Evolutionary conservation across 495 filamentous ascomycete genomes (phyloP).

Genomic region (Hypoxylon cercidicola): DNA sequence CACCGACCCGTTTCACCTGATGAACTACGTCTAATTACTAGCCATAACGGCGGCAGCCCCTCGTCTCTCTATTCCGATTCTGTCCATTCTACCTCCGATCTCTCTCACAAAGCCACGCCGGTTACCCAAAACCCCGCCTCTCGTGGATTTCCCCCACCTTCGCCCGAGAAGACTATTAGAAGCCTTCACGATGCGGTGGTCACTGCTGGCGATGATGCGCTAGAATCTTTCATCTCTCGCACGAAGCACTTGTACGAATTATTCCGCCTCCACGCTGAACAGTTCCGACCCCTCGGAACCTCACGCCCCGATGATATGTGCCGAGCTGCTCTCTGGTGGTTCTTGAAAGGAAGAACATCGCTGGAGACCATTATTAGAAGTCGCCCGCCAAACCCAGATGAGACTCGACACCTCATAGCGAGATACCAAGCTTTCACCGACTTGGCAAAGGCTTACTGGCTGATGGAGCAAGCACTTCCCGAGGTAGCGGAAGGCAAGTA

Average conservation of each 20-base stretch:
- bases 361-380: slow-evolving; percentile 76
- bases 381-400: slow-evolving; percentile 61
- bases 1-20: slow-evolving; percentile 40
- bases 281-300: slow-evolving; percentile 68
- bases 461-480: slow-evolving; percentile 72
- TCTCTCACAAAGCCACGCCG: slow-evolving; percentile 45
- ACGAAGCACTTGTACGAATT: slow-evolving; percentile 73
- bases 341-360: slow-evolving; percentile 76
- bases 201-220: slow-evolving; percentile 68
- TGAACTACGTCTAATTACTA: slow-evolving; percentile 33
- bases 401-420: slow-evolving; percentile 48
- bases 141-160: slow-evolving; percentile 36
- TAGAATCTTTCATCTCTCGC: slow-evolving; percentile 72
- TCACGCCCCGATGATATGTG: slow-evolving; percentile 72
- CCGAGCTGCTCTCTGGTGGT: slow-evolving; percentile 85
- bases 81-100: slow-evolving; percentile 40
- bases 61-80: slow-evolving; percentile 38
- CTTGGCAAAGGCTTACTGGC: slow-evolving; percentile 85
- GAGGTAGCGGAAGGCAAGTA: slow-evolving; percentile 56
- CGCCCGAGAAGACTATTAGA: slow-evolving; percentile 41
- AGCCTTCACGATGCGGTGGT: slow-evolving; percentile 50
- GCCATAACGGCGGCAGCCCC: slow-evolving; percentile 32
- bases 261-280: slow-evolving; percentile 76
- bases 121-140: slow-evolving; percentile 36
- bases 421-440: slow-evolving; percentile 78